These are phyloP conservation scores for Xylariaceae sp. DNA, from an alignment of 2,329 filamentous ascomycete genomes.

Conservation along the genomic window DNA sequence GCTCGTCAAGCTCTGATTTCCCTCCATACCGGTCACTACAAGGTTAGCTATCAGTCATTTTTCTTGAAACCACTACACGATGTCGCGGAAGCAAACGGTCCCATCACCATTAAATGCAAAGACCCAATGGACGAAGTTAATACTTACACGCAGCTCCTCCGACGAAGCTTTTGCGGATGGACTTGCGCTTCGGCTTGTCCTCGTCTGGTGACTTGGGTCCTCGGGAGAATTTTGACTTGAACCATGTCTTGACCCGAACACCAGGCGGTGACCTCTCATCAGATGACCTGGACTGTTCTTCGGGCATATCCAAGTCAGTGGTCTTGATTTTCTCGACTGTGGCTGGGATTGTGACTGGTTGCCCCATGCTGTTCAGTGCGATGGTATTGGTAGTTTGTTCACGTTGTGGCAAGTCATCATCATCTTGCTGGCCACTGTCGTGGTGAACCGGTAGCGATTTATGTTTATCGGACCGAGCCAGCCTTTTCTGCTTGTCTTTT, in stretches of 20 bases:
- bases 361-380: constrained; percentile 18
- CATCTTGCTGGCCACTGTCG: not conserved
- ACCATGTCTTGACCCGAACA: constrained; percentile 45
- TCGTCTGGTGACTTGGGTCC: constrained; percentile 36
- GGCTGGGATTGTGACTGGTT: constrained; percentile 17
- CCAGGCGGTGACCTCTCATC: constrained; percentile 27
- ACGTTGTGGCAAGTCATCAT: not conserved
- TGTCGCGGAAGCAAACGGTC: too few species aligned
- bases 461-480: constrained; percentile 46
- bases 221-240: constrained; percentile 50
- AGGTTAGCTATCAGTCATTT: too few species aligned
- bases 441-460: not conserved
- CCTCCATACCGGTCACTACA: constrained; percentile 33
- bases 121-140: too few species aligned
- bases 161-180: constrained; percentile 39
- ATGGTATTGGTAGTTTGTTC: constrained; percentile 4
- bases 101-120: too few species aligned
- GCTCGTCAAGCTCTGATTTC: constrained; percentile 40
- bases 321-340: constrained; percentile 6
- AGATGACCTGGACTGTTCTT: constrained; percentile 21
- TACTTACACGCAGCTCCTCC: constrained; percentile 39
- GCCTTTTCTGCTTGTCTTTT: constrained; percentile 49
- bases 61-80: too few species aligned
- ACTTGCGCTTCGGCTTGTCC: constrained; percentile 22
- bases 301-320: constrained; percentile 8